phyloP scores from a whole-genome alignment of 108 stramenopile species.

The Hondaea fermentalgiana region DNA sequence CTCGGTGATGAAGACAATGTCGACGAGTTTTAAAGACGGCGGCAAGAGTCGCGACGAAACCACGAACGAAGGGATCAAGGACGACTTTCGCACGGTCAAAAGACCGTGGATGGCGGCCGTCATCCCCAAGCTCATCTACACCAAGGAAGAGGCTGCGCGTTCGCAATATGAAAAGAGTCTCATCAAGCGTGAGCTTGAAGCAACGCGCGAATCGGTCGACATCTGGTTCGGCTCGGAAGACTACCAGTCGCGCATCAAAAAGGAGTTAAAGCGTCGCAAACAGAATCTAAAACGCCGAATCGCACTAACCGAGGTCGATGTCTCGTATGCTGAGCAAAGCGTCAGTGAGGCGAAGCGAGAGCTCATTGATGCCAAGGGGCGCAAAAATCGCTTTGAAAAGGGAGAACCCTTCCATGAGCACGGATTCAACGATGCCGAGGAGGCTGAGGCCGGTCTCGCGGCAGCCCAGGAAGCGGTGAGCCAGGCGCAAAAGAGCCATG shows the following conservation, averaged over 20 bases:
- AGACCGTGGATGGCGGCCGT: not conserved
- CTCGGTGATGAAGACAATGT: not conserved
- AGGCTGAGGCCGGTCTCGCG: not conserved
- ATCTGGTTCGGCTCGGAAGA: not conserved
- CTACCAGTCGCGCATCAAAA: not conserved
- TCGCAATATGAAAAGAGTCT: not conserved
- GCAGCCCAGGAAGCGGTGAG: not conserved
- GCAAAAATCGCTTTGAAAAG: not conserved
- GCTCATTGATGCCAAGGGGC: not conserved
- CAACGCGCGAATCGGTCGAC: not conserved
- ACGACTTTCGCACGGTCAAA: not conserved
- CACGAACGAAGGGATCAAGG: not conserved
- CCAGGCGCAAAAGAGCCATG: not conserved
- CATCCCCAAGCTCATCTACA: constrained; percentile 10
- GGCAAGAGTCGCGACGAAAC: too few relatives aligned
- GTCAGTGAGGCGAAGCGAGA: not conserved
- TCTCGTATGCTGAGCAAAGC: not conserved
- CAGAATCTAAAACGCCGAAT: not conserved
- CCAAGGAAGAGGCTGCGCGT: not conserved
- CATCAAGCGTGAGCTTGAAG: not conserved
- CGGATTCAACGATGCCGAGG: not conserved
- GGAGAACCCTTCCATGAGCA: not conserved
- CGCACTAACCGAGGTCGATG: not conserved
- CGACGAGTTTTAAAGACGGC: not conserved
- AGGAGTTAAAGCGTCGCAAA: not conserved